Conservation (phyloP, 768 basidiomycete species). For the Xerocomellus amylosporus region DNA sequence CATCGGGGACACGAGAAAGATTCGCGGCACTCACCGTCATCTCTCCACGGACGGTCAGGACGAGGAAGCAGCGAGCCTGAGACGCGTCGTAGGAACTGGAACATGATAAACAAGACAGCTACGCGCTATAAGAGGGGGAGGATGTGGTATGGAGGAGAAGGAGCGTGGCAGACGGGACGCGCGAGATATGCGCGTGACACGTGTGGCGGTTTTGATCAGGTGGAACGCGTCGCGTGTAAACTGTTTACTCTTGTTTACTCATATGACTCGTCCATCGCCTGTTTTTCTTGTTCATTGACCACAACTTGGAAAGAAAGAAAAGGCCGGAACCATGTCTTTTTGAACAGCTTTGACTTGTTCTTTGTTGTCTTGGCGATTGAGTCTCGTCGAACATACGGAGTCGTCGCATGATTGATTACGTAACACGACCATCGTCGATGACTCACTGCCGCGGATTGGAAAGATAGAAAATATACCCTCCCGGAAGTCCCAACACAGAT, state of each 20-base stretch:
- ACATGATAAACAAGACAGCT: slow-evolving; percentile 39
- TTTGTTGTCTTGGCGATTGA: too few relatives aligned
- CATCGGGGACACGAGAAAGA: slow-evolving; percentile 2
- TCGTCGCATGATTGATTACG: slow-evolving; percentile 19
- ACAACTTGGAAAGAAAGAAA: neutral
- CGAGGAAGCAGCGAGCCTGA: slow-evolving; percentile 68
- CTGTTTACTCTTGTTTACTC: slow-evolving; percentile 29
- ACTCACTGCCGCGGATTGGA: neutral
- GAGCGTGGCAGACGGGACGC: slow-evolving; percentile 1
- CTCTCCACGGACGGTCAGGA: slow-evolving; percentile 72
- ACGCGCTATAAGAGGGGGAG: neutral
- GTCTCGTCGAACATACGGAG: neutral
- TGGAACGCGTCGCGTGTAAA: neutral
- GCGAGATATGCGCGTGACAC: slow-evolving; percentile 6
- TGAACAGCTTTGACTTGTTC: neutral
- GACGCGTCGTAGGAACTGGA: slow-evolving; percentile 67
- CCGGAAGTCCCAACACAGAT: neutral
- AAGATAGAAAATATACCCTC: neutral
- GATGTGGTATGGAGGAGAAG: neutral
- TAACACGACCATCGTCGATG: neutral
- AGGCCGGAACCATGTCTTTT: neutral
- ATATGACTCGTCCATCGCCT: neutral
- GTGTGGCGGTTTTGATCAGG: neutral
- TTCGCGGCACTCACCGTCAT: slow-evolving; percentile 56
- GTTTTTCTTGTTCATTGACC: neutral